Evolutionary conservation across 2,329 filamentous ascomycete species (phyloP).

Genomic region (Tolypocladium album): DNA sequence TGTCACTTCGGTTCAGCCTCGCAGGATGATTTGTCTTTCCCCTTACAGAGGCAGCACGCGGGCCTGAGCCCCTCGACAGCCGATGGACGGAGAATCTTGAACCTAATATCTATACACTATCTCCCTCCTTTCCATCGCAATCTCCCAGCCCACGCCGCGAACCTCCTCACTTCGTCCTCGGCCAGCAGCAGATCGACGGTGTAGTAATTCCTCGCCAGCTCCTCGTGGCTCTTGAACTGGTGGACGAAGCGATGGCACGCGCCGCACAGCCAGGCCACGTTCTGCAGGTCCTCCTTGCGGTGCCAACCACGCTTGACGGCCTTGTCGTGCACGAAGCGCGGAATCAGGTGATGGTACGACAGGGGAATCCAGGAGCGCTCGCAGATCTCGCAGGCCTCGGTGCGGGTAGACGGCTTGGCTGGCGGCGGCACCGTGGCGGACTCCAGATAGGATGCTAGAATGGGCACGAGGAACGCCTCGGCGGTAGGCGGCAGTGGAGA

Average conservation of each 20-base stretch:
- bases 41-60: background rate
- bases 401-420: conserved; percentile 45
- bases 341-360: conserved; percentile 80
- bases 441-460: conserved; percentile 52
- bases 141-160: conserved; percentile 61
- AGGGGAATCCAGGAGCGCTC: conserved; percentile 62
- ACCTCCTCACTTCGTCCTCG: conserved; percentile 61
- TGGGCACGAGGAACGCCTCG: conserved; percentile 49
- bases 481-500: conserved; percentile 25
- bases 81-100: background rate
- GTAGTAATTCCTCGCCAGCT: conserved; percentile 61
- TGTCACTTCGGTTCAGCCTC: background rate
- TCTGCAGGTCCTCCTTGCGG: conserved; percentile 60
- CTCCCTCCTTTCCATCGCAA: conserved; percentile 59
- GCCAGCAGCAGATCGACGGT: conserved; percentile 61
- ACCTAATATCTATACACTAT: background rate
- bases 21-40: background rate
- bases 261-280: conserved; percentile 77
- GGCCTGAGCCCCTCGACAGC: background rate
- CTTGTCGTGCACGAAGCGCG: conserved; percentile 65
- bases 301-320: conserved; percentile 73
- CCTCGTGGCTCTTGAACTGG: conserved; percentile 63
- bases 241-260: conserved; percentile 81
- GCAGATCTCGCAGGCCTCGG: conserved; percentile 63
- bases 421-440: conserved; percentile 51